phyloP scores from a whole-genome alignment of 2,329 filamentous ascomycete genomes.

The Phyllosticta citrichinensis region DNA sequence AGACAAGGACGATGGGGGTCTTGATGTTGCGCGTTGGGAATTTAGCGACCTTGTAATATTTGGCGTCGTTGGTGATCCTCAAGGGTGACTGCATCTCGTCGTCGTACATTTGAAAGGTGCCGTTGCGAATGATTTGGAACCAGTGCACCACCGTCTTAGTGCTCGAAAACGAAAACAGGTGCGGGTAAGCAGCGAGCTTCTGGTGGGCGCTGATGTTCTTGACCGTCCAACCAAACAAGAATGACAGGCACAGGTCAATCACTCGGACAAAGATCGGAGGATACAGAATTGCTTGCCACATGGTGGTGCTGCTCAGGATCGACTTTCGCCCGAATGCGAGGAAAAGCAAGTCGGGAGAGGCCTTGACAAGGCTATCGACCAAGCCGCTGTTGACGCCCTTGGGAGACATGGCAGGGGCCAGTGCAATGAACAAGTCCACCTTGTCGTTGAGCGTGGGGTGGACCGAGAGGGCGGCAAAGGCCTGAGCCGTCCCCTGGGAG shows the following conservation, averaged over 20 bases:
- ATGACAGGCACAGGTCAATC: constrained; percentile 71
- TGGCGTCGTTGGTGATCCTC: constrained; percentile 57
- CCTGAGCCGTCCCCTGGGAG: constrained; percentile 92
- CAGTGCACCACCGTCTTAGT: constrained; percentile 97
- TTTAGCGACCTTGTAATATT: constrained; percentile 92
- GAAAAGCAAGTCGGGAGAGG: constrained; percentile 84
- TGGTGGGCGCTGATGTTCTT: constrained; percentile 76
- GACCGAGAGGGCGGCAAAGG: constrained; percentile 86
- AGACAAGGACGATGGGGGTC: constrained; percentile 86
- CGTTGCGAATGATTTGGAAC: constrained; percentile 98
- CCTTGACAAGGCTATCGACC: constrained; percentile 86
- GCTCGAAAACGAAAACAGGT: constrained; percentile 92
- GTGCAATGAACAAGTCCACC: constrained; percentile 89
- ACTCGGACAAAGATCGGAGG: constrained; percentile 83
- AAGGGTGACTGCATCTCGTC: constrained; percentile 79
- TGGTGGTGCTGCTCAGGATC: constrained; percentile 84
- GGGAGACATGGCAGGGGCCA: constrained; percentile 94
- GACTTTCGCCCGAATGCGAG: constrained; percentile 85
- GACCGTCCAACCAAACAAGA: constrained; percentile 84
- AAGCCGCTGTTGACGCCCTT: constrained; percentile 82
- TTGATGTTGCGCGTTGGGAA: constrained; percentile 97
- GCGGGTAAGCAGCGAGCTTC: constrained; percentile 90
- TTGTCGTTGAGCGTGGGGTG: constrained; percentile 87
- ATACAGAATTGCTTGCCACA: constrained; percentile 96
- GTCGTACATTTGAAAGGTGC: constrained; percentile 96